Evolutionary conservation across 257 asterid species (phyloP).

Genomic region (Fraxinus americana): DNA sequence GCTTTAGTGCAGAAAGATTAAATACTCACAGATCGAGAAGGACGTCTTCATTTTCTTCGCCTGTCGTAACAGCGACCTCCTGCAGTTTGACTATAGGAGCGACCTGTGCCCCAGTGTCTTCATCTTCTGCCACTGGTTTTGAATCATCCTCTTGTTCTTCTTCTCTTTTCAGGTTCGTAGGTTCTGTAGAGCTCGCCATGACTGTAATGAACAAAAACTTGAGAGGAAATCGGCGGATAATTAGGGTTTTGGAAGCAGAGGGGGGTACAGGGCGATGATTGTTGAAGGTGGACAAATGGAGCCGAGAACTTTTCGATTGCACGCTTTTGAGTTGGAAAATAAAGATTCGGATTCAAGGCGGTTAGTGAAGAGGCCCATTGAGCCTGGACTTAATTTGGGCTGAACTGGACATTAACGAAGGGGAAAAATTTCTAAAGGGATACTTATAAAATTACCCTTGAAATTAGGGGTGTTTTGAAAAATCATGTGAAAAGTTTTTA

Average conservation of each 20-base stretch:
- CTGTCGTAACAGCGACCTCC: constrained; percentile 23
- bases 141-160: constrained; percentile 19
- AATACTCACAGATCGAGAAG: constrained; percentile 18
- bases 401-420: too few species aligned
- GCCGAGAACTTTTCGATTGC: neutral
- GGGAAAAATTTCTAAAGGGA: too few species aligned
- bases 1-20: neutral
- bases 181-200: constrained; percentile 13
- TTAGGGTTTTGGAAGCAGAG: neutral
- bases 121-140: constrained; percentile 18
- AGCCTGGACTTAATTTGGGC: too few species aligned
- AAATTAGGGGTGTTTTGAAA: too few species aligned
- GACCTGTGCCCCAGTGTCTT: constrained; percentile 25
- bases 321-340: neutral
- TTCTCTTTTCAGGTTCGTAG: constrained; percentile 9
- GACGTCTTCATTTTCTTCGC: constrained; percentile 24
- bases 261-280: neutral
- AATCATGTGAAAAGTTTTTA: too few species aligned
- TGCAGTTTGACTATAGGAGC: constrained; percentile 26
- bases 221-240: neutral
- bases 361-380: neutral
- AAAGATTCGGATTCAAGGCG: neutral
- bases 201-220: neutral
- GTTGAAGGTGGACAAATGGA: neutral
- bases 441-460: too few species aligned